Conservation (phyloP, 179 eudicot species). For the Actinidia polygama region DNA sequence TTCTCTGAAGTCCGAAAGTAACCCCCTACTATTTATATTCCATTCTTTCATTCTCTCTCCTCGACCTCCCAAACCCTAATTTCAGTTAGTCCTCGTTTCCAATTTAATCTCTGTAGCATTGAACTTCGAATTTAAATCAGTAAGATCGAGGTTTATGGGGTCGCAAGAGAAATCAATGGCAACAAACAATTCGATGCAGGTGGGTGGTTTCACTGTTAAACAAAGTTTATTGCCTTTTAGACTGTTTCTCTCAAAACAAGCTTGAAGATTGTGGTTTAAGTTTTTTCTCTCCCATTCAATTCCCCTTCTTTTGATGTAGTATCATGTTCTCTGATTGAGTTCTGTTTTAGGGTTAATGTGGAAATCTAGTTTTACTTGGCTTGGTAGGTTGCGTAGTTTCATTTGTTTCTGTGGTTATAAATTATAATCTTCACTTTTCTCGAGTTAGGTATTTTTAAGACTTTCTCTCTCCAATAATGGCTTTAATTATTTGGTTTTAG, state of each 20-base stretch:
- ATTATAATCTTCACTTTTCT: background rate
- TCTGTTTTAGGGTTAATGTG: background rate
- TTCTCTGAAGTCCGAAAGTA: background rate
- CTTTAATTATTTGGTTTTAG: background rate
- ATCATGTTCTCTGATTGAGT: background rate
- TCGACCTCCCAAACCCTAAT: constrained; percentile 3
- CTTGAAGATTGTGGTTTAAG: too few species aligned
- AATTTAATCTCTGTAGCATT: background rate
- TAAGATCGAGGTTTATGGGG: background rate
- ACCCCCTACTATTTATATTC: background rate
- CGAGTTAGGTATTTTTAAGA: background rate
- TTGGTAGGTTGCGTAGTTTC: too few species aligned
- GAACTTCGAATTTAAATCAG: background rate
- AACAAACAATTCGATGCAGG: constrained; percentile 16
- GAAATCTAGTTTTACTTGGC: too few species aligned
- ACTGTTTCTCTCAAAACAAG: too few species aligned
- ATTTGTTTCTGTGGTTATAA: too few species aligned
- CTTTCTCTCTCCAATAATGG: background rate
- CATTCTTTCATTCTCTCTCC: constrained; percentile 8
- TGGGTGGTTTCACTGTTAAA: background rate
- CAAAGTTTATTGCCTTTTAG: background rate
- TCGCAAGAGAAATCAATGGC: constrained; percentile 15
- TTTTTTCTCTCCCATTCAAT: too few species aligned
- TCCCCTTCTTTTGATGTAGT: too few species aligned
- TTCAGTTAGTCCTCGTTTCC: background rate